Conservation (phyloP, 345 rosid genomes). For the Salix udensis region DNA sequence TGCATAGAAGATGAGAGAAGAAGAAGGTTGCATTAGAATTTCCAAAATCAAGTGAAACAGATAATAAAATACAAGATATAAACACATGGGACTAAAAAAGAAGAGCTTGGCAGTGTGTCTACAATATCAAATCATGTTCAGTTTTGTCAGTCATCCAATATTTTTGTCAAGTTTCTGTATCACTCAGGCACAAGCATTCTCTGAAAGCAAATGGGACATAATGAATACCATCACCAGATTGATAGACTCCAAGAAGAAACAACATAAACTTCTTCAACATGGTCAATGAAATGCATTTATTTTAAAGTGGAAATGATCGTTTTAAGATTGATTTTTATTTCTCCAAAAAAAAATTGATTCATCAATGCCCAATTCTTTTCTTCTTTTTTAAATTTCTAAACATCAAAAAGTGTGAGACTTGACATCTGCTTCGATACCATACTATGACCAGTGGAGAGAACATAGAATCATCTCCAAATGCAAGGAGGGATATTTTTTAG, state of each 20-base stretch:
- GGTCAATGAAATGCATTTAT: neutral
- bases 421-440: neutral
- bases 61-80: neutral
- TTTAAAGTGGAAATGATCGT: neutral
- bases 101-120: neutral
- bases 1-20: constrained; percentile 33
- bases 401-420: neutral
- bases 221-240: neutral
- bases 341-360: neutral
- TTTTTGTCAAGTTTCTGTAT: neutral
- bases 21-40: constrained; percentile 33
- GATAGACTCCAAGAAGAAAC: neutral
- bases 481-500: neutral
- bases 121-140: neutral
- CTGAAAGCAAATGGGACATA: constrained; percentile 4
- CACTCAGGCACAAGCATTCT: constrained; percentile 4
- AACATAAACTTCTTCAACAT: neutral
- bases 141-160: neutral
- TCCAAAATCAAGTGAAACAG: neutral
- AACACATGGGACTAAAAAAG: neutral
- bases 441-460: neutral
- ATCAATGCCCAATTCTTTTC: neutral
- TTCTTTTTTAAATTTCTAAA: too few species aligned
- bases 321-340: neutral
- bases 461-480: neutral